Evolutionary conservation across 1,284 basidiomycete genomes (phyloP).

Genomic region (Irpex rosettiformis): DNA sequence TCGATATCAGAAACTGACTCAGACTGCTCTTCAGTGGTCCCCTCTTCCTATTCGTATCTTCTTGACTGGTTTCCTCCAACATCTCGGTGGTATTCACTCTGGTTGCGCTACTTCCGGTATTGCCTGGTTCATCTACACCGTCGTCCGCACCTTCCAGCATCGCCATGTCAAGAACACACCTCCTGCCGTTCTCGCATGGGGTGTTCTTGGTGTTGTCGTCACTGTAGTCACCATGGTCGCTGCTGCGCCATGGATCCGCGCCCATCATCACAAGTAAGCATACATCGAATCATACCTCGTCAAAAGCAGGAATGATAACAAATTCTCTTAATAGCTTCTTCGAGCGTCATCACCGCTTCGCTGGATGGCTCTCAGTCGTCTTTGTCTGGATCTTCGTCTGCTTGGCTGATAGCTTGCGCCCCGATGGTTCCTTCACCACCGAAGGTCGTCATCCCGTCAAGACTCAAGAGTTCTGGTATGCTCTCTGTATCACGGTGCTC

Average conservation of each 20-base stretch:
- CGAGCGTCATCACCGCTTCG: slow-evolving; percentile 16
- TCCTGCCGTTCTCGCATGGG: slow-evolving; percentile 12
- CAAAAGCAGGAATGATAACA: background rate
- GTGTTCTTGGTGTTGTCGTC: slow-evolving; percentile 10
- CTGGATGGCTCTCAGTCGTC: slow-evolving; percentile 11
- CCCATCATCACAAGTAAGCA: slow-evolving; percentile 15
- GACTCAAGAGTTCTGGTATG: slow-evolving; percentile 13
- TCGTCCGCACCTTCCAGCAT: slow-evolving; percentile 13
- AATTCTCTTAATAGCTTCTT: slow-evolving; percentile 8
- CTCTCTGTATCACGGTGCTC: slow-evolving; percentile 13
- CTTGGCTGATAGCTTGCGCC: background rate
- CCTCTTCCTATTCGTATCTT: slow-evolving; percentile 12
- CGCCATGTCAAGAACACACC: slow-evolving; percentile 7
- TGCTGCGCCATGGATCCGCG: slow-evolving; percentile 14
- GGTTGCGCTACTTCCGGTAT: slow-evolving; percentile 11
- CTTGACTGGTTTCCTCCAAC: slow-evolving; percentile 13
- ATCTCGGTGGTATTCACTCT: slow-evolving; percentile 16
- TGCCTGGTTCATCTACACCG: slow-evolving; percentile 14
- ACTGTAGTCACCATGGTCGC: slow-evolving; percentile 10
- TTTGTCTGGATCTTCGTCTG: slow-evolving; percentile 14
- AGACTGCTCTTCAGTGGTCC: slow-evolving; percentile 8
- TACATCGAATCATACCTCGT: background rate
- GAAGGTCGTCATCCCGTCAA: slow-evolving; percentile 4
- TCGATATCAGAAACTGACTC: background rate
- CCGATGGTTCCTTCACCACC: slow-evolving; percentile 5